Base-by-base conservation (phyloP, 192 early-diverging fungal genomes). In the Umbelopsis ramanniana region DNA sequence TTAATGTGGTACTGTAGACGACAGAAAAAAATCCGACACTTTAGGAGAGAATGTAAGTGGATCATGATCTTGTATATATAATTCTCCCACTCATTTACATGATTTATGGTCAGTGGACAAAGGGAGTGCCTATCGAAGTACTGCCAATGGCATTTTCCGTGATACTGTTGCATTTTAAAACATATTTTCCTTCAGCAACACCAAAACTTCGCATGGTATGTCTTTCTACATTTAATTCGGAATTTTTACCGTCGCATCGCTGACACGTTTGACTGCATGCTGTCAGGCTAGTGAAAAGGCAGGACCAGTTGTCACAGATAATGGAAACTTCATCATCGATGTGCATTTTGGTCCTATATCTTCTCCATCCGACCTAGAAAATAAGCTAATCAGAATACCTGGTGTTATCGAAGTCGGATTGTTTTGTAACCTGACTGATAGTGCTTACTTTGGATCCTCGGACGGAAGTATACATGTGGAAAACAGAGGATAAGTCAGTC, bases 251-350 rank as follows among this genome's bases (percentile, higher is more conserved):
- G 1, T 29, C 29, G 29, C 29, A 29, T 29, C 29, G 3, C 29
- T 29, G 29, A 29, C 10, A 43, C 6, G 6, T 43, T 6, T 12
- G 40, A 43, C 11, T 43, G 40, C 11, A 4, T 6, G 40, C 40
- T 43, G 40, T 43, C 57, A 63, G 57, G 57, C 90, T 2, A 86
- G 87, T 57, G 84, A 78, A 46, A 98, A 98, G 79, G 96, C 96
- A 0, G 96, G 96, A 6, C 96, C 96, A 3, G 92, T 95, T 29
- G 92, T 97, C 2, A 97, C 94, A 12, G 96, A 98, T 75, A 95
- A 95, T 72, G 95, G 95, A 11, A 97, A 95, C 83, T 93, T 96
- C 82, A 82, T 97, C 29, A 83, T 98, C 46, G 95, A 98, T 82
- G 93, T 89, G 5, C 79, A 90, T 40, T 92, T 98, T 79, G 92